Base-by-base conservation (phyloP, 2,329 filamentous ascomycete species). In the Cordyceps cateniannulata region DNA sequence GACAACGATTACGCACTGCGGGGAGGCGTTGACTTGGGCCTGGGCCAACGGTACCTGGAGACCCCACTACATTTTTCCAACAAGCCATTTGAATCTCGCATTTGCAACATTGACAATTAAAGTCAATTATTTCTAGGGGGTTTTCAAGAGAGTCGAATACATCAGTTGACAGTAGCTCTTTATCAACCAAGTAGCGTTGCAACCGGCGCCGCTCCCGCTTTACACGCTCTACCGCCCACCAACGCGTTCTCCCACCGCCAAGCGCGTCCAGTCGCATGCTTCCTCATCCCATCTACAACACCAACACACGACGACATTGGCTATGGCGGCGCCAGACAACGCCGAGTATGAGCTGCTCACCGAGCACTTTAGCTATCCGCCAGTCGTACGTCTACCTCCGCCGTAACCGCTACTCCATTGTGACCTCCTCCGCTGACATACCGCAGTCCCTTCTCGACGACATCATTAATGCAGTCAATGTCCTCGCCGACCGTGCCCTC, bases 401-500 rank as follows among this genome's bases (percentile, higher is more conserved):
- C 38, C 18, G 12, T 16, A n/a, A 6, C 16, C 55, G 50, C 62
- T 29, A 57, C 29, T 20, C 18, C 45, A 49, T 56, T 54, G 61
- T 53, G 18, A 16, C 45, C 24, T 58, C 51, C 55, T 58, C 62
- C 22, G 29, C 48, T 49, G 59, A 62, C 61, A 60, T 62, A 60
- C 65, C 56, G 49, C 48, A 96, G 93, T 90, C 90, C 63, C 85
- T 99, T 47, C 89, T 99, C 70, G 95, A 99, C 84, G 93, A 98
- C 76, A 93, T 98, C 68, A 96, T 98, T 78, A 97, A 98, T 79
- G 90, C 89, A 60, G 86, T 97, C 74, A 99, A 98, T 78, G 90
- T 93, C 69, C 85, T 97, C 69, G 89, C 95, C 69, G 95, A 96
- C 75, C 89, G 89, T 73, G 93, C 91, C 59, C 87, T 96, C 69